Conservation (phyloP, 768 basidiomycete species). For the Krasilnikovozyma curviuscula region DNA sequence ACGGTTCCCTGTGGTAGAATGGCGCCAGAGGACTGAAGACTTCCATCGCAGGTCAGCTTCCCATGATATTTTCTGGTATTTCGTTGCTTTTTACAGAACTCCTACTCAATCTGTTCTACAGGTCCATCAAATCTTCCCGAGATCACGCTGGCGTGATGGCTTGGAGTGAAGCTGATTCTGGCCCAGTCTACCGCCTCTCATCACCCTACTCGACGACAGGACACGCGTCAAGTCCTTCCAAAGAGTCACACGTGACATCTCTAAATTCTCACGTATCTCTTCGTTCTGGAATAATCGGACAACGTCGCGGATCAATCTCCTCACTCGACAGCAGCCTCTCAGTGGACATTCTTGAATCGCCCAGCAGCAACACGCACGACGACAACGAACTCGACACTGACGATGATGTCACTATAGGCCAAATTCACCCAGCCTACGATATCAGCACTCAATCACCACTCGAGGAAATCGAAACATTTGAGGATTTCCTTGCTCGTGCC, state of each 20-base stretch:
- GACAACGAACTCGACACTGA: slow-evolving; percentile 29
- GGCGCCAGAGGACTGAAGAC: slow-evolving; percentile 89
- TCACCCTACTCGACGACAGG: too few species aligned
- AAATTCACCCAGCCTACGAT: slow-evolving; percentile 7
- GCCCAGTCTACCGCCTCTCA: too few species aligned
- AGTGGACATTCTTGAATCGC: too few species aligned
- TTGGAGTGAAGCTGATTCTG: slow-evolving; percentile 10
- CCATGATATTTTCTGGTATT: too few species aligned
- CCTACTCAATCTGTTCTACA: too few species aligned
- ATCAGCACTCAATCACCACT: not conserved
- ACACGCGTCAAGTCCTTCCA: too few species aligned
- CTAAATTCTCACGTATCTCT: too few species aligned
- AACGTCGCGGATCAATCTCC: slow-evolving; percentile 8
- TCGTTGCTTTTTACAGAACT: too few species aligned
- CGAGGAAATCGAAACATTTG: slow-evolving; percentile 35
- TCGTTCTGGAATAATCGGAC: too few species aligned
- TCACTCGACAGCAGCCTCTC: slow-evolving; percentile 22
- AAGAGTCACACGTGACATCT: too few species aligned
- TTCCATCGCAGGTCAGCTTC: slow-evolving; percentile 78
- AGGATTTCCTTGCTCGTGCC: slow-evolving; percentile 64
- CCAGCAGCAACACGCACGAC: slow-evolving; percentile 39
- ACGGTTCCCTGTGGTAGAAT: slow-evolving; percentile 93
- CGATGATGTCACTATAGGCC: slow-evolving; percentile 12
- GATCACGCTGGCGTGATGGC: slow-evolving; percentile 35
- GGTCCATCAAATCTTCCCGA: slow-evolving; percentile 57